Evolutionary conservation across 257 asterid genomes (phyloP).

Genomic region (Nicotiana tomentosiformis): DNA sequence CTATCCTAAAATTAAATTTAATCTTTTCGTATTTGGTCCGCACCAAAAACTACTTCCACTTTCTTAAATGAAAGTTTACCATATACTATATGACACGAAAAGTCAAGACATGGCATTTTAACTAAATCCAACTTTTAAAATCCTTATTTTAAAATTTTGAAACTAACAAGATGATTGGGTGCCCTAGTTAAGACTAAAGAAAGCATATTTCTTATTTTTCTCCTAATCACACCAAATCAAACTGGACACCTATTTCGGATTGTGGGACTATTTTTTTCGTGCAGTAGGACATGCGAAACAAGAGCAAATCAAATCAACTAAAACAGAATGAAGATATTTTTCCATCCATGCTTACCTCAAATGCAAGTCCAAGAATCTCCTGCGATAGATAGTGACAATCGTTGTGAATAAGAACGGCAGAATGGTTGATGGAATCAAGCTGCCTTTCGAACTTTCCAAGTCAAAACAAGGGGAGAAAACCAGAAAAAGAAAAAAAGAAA

Average conservation of each 20-base stretch:
- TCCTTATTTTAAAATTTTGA: not conserved
- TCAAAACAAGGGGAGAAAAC: conserved; percentile 21
- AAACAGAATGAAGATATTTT: not conserved
- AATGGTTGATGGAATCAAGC: conserved; percentile 88
- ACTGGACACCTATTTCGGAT: not conserved
- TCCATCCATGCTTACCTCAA: conserved; percentile 53
- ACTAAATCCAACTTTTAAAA: not conserved
- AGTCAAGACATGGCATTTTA: not conserved
- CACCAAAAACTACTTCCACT: not conserved
- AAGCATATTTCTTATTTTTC: not conserved
- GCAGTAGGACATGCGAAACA: not conserved
- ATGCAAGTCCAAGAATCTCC: conserved; percentile 96
- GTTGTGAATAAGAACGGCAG: conserved; percentile 85
- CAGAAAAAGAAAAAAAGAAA: conserved; percentile 8
- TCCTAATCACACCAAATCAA: not conserved
- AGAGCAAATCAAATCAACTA: not conserved
- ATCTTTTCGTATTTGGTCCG: not conserved
- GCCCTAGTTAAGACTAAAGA: not conserved
- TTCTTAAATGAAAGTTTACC: not conserved
- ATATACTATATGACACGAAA: not conserved
- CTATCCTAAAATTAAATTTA: not conserved
- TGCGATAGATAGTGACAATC: conserved; percentile 89
- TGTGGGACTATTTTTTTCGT: not conserved
- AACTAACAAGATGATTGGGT: not conserved
- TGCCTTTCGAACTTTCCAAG: conserved; percentile 76